Percentiles rank a stretch among this genome's conserved stretches.
These are phyloP conservation scores for Phytophthora syringae DNA, from an alignment of 352 stramenopile genomes.

Conservation along the genomic window DNA sequence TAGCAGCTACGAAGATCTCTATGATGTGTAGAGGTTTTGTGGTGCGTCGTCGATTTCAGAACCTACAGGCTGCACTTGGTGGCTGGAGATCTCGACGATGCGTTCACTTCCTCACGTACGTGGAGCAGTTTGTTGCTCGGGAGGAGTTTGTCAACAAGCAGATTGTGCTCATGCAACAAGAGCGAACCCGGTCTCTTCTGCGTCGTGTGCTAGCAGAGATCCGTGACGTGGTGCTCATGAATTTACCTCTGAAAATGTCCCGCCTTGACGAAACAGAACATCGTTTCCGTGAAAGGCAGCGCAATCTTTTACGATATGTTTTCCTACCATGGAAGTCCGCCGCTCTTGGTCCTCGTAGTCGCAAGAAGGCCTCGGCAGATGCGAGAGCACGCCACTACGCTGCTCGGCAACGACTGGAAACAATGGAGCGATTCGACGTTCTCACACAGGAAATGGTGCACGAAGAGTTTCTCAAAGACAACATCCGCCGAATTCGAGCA, in stretches of 20 bases:
- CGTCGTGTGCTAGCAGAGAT: constrained; percentile 65
- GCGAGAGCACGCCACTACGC: constrained; percentile 53
- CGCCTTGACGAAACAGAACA: constrained; percentile 62
- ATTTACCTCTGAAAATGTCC: constrained; percentile 57
- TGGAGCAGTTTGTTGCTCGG: constrained; percentile 71
- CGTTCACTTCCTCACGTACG: constrained; percentile 43
- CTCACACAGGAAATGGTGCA: constrained; percentile 82
- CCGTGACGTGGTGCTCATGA: constrained; percentile 74
- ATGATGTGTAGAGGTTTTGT: constrained; percentile 64
- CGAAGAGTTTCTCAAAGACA: constrained; percentile 81
- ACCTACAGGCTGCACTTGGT: constrained; percentile 52
- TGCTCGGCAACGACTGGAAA: constrained; percentile 60
- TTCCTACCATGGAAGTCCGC: constrained; percentile 60
- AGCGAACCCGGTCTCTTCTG: constrained; percentile 45
- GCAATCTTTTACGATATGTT: constrained; percentile 43
- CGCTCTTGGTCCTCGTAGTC: constrained; percentile 62
- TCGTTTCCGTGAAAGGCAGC: constrained; percentile 57
- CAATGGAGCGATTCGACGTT: constrained; percentile 66
- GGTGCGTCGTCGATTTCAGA: constrained; percentile 50
- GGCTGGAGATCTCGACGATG: constrained; percentile 60
- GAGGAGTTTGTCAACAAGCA: constrained; percentile 70
- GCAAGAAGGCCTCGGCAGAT: constrained; percentile 55
- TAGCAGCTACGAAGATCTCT: constrained; percentile 71
- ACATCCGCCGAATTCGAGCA: constrained; percentile 62
- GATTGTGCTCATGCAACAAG: constrained; percentile 50